Base-by-base conservation (phyloP, 108 stramenopile species). In the Fragilariopsis cylindrus region DNA sequence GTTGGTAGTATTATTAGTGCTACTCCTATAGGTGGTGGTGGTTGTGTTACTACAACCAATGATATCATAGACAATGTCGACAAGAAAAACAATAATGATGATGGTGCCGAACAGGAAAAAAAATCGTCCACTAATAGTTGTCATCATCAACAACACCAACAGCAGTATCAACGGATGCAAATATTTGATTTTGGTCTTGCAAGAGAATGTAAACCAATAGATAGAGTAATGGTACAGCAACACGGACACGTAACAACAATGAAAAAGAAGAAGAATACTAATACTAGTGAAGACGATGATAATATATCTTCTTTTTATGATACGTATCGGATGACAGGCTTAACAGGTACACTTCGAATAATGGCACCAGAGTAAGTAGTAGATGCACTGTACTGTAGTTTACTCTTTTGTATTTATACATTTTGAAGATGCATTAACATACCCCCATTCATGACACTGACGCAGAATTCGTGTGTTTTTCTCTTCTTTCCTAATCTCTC, bases 101-200 rank as follows among this genome's bases (percentile, higher is more conserved):
- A 65, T 48, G 47, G 0, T 53, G 2, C 52, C 44, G 30, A 2
- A 30, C 30, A 30, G 30, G 0, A 2, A 30, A 30, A 30, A 30
- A 30, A 30, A 30, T 30, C 30, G 30, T 30, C 30, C 30, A 30
- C 1, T 30, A 30, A 30, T 30, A 30, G 30, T 30, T 30, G 30
- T 30, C 30, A 30, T 30, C 53, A 54, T 2, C 53, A 1, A 53
- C 21, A 30, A 30, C 21, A 30, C 2, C 69, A 70, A 8, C 50
- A 53, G 0, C 50, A 30, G 15, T 52, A 50, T 4, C 70, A 71
- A 42, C 43, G 78, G 39, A 63, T 73, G 60, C 78, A 79, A 60
- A 69, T 92, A 16, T 88, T 90, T 77, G 91, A 92, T 69, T 90
- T 92, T 77, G 91, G 91, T 39, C 70, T 90, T 12, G 87, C 85